phyloP scores from a whole-genome alignment of 306 rosid species.

The Cucumis sativus region DNA sequence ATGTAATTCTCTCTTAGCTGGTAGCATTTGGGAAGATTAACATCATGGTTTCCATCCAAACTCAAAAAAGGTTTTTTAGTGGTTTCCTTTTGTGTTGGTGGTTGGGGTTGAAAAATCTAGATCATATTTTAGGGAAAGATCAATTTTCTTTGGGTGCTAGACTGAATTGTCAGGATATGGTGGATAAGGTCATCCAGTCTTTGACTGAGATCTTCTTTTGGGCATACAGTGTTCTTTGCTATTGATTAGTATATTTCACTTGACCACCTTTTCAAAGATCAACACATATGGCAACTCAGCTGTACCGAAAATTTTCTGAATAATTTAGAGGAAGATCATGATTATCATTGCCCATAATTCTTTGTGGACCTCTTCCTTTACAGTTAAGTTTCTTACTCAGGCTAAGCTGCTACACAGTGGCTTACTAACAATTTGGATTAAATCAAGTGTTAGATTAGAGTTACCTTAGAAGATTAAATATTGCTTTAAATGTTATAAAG shows the following conservation, averaged over 20 bases:
- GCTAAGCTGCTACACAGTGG: background rate
- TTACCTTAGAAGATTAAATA: background rate
- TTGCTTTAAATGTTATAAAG: background rate
- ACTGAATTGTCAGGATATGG: background rate
- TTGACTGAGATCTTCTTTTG: background rate
- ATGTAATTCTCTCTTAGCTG: background rate
- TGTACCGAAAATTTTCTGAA: background rate
- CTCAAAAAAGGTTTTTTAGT: background rate
- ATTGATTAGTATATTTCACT: background rate
- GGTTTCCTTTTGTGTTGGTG: background rate
- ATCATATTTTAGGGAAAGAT: background rate
- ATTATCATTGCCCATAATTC: background rate
- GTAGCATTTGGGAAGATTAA: background rate
- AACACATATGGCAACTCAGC: background rate
- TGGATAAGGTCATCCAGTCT: background rate
- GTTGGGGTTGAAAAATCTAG: background rate
- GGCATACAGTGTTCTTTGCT: background rate
- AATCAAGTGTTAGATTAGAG: background rate
- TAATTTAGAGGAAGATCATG: background rate
- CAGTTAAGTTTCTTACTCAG: background rate
- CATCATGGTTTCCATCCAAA: background rate
- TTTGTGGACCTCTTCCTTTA: background rate
- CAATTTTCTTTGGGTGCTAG: background rate
- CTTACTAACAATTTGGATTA: background rate
- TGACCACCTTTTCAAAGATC: background rate